Conservation (phyloP, 2,329 filamentous ascomycete genomes). For the Fusarium incarnatum region DNA sequence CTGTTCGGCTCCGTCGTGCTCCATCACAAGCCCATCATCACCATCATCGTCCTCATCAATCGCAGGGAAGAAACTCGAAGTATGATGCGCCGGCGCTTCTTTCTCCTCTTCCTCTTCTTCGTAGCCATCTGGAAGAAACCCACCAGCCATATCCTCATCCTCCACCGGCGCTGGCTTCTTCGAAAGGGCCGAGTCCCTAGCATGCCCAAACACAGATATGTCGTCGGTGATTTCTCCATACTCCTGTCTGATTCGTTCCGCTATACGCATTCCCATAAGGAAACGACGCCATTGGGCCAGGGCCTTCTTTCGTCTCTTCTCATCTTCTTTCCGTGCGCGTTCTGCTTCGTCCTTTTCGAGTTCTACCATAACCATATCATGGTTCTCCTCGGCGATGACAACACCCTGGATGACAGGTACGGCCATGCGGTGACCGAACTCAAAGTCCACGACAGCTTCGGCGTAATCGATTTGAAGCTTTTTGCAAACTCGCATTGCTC, state of each 20-base stretch:
- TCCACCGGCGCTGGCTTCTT: constrained; percentile 44
- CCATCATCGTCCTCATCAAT: constrained; percentile 58
- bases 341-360: constrained; percentile 83
- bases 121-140: constrained; percentile 69
- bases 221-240: constrained; percentile 73
- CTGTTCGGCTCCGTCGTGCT: constrained; percentile 36
- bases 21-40: constrained; percentile 52
- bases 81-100: constrained; percentile 46
- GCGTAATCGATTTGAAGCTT: constrained; percentile 88
- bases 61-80: constrained; percentile 62
- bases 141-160: constrained; percentile 68
- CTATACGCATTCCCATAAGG: constrained; percentile 84
- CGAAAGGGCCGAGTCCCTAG: constrained; percentile 38
- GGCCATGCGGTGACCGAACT: constrained; percentile 94
- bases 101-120: constrained; percentile 60
- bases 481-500: constrained; percentile 83
- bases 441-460: constrained; percentile 95
- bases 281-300: constrained; percentile 88
- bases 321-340: constrained; percentile 80
- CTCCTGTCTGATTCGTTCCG: constrained; percentile 79
- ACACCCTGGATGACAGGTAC: constrained; percentile 93
- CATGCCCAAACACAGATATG: constrained; percentile 67
- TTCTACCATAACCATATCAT: constrained; percentile 78
- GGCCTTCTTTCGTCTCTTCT: constrained; percentile 80
- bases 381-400: constrained; percentile 85